Evolutionary conservation across 2,329 filamentous ascomycete genomes (phyloP), one percentile per base, ranked within the genome.

Genomic region (Aspergillus melleus): DNA sequence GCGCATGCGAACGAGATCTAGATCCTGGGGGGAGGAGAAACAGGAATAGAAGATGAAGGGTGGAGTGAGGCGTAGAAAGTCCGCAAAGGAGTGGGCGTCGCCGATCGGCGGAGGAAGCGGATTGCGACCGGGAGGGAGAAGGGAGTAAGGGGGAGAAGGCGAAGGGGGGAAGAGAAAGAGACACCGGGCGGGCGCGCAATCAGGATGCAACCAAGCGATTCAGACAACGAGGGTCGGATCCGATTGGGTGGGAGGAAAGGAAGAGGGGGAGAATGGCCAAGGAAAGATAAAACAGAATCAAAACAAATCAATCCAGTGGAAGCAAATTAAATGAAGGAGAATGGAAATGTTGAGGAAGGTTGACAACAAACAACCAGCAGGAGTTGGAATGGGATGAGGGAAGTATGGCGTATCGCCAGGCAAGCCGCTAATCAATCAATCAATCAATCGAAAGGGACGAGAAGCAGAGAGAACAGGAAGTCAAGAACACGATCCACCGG

Each of bases 81-180:
- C 49, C 53, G 55, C 51, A 49, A 63, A 57, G 52, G 64, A 62
- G 58, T 57, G 60, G 49, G 49, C 54, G 59, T 55, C 54, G 64
- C 58, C 56, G 64, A 65, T 65, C 61, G 57, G 53, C 42, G 29
- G 56, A 55, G 59, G 36, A 56, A 51, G 59, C 63, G 29, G 61
- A 61, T 65, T 67, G 65, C 60, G 64, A 66, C 61, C 61, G 60
- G 49, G 19, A 11, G 60, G 59, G 65, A 62, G 64, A 68, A 66
- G 71, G 54, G 44, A 72, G 70, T 64, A 72, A 69, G 72, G 68
- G 62, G 61, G 66, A 68, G 68, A 63, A 63, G 22, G 11, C 54
- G 44, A 49, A 49, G 58, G 67, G 56, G 42, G 54, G 62, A 57
- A 57, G 52, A 66, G 49, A 39, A 46, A 47, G 19, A 47, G 44